These are phyloP conservation scores for Fraxinus latifolia DNA, from an alignment of 305 asterid genomes.

Conservation along the genomic window DNA sequence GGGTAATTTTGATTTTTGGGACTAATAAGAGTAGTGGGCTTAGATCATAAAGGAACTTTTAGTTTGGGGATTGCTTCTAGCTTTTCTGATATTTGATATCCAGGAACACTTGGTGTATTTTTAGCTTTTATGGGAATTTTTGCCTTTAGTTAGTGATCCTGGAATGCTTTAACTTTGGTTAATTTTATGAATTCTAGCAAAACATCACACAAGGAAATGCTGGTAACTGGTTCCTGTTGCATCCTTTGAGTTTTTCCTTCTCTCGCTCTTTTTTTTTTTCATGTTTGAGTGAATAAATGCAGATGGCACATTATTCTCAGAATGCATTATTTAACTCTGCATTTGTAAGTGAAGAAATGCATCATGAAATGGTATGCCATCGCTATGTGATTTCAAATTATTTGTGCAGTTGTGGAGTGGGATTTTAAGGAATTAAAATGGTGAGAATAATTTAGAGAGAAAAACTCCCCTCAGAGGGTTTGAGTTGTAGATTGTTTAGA, in stretches of 20 bases:
- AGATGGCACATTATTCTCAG: background rate
- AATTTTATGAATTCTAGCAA: background rate
- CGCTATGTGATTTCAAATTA: conserved; percentile 3
- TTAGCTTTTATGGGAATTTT: conserved; percentile 2
- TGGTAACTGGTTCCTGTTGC: background rate
- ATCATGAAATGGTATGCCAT: background rate
- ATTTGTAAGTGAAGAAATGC: background rate
- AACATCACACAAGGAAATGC: conserved; percentile 2
- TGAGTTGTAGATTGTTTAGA: background rate
- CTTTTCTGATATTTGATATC: conserved; percentile 1
- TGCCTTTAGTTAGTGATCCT: conserved; percentile 1
- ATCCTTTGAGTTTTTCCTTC: background rate
- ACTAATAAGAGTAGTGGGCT: conserved; percentile 9
- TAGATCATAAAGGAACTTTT: background rate
- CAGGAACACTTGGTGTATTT: background rate
- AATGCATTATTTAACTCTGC: background rate
- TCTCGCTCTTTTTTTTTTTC: background rate
- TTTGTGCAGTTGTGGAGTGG: background rate
- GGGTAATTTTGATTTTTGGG: conserved; percentile 11
- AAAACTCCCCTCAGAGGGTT: background rate
- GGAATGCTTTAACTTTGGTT: background rate
- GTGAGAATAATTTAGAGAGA: background rate
- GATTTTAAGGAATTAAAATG: background rate
- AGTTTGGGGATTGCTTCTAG: conserved; percentile 11
- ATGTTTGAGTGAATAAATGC: background rate